phyloP scores from a whole-genome alignment of 2,329 filamentous ascomycete species.

The Tympanopsis confertula region DNA sequence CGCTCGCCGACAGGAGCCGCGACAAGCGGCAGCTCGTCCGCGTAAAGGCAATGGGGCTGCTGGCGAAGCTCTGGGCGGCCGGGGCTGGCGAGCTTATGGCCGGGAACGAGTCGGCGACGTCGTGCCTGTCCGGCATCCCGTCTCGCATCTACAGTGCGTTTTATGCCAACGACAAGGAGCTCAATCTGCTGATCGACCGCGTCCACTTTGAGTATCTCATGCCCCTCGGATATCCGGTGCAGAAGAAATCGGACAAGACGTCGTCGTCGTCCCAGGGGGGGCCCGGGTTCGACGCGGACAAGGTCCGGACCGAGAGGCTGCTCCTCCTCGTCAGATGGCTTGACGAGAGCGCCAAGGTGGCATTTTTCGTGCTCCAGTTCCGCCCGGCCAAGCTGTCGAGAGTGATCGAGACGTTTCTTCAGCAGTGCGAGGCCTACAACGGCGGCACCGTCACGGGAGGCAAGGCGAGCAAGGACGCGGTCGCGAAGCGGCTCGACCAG shows the following conservation, averaged over 20 bases:
- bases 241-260: constrained; percentile 48
- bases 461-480: constrained; percentile 59
- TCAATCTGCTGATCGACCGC: constrained; percentile 73
- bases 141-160: constrained; percentile 76
- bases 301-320: constrained; percentile 72
- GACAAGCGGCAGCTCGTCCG: constrained; percentile 75
- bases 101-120: constrained; percentile 64
- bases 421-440: constrained; percentile 80
- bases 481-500: constrained; percentile 46
- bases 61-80: constrained; percentile 87
- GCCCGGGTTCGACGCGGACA: constrained; percentile 63
- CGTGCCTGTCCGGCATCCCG: constrained; percentile 71
- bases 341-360: constrained; percentile 66
- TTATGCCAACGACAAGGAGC: constrained; percentile 79
- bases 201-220: constrained; percentile 79
- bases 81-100: constrained; percentile 76
- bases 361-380: constrained; percentile 77
- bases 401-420: constrained; percentile 65
- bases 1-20: constrained; percentile 76
- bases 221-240: constrained; percentile 76
- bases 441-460: constrained; percentile 63
- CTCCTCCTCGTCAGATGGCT: constrained; percentile 71
- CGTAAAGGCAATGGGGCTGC: constrained; percentile 72
- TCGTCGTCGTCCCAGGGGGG: not conserved
- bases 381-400: constrained; percentile 66